Evolutionary conservation across 768 basidiomycete species (phyloP), one percentile per base, ranked within the genome.

Genomic region (Omphalotus guepiniiformis): DNA sequence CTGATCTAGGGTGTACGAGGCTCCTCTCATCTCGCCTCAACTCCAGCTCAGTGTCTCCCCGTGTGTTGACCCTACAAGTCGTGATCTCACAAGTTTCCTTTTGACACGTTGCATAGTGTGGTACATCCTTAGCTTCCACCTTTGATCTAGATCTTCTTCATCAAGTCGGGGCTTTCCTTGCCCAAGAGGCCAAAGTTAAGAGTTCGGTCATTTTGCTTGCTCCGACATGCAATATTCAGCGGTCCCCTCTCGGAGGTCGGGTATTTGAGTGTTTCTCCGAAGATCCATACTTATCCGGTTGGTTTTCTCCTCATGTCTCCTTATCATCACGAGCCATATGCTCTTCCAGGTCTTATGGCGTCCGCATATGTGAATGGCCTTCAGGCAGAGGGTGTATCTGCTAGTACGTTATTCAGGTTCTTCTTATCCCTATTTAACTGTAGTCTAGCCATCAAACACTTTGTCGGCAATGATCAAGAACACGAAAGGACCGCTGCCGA

Each of bases 251-350:
- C 3, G 81, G 79, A 13, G 80, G 80, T 5, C 67, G 80, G 29
- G 70, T 76, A 1, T 88, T 87, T 56, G 86, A 87, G 60, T 83
- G 80, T 1, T 86, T 87, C 64, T 84, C 87, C 0, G 86, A 90
- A 57, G 88, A 91, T 52, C 88, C 88, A 0, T 65, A 76, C 50
- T 65, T 85, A 8, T 85, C 81, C 26, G 84, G 80, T 76, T 39
- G 18, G 35, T 25, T n/a, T 35, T 12, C 13, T 16, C 32, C 5
- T 2, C 8, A 30, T n/a, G 13, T 34, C 7, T 30, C 11, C 22
- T n/a, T n/a, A 2, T 6, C 30, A n/a, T 16, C 4, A 7, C n/a
- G n/a, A n/a, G 21, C 19, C 16, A 15, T 44, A 58, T 29, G 46
- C 29, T 32, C 48, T 58, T 26, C 53, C 54, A 77, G 83, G 80